A percentile compares a stretch with the other conserved stretches of the same genome.
phyloP scores from a whole-genome alignment of 2,329 filamentous ascomycete species.

The Talaromyces piceae region DNA sequence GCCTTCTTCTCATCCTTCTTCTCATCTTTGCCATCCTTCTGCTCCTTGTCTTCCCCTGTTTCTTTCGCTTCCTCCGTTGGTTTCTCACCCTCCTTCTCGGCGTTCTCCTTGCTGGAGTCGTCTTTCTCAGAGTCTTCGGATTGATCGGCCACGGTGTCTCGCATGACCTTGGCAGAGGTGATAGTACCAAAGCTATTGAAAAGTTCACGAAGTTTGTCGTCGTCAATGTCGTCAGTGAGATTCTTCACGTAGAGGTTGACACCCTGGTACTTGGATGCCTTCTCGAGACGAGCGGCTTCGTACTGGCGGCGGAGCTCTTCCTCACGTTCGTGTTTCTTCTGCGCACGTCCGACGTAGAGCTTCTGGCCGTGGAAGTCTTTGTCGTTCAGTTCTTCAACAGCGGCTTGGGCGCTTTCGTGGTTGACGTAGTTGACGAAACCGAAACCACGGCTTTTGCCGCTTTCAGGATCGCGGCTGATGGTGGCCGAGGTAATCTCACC shows the following conservation, averaged over 20 bases:
- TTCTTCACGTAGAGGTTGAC: slow-evolving; percentile 99
- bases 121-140: slow-evolving; percentile 23
- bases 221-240: slow-evolving; percentile 90
- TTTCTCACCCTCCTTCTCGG: slow-evolving; percentile 24
- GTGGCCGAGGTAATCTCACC: slow-evolving; percentile 95
- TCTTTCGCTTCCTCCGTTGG: slow-evolving; percentile 34
- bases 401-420: slow-evolving; percentile 76
- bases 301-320: slow-evolving; percentile 99
- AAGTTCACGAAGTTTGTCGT: slow-evolving; percentile 92
- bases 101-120: slow-evolving; percentile 38
- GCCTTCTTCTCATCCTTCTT: slow-evolving; percentile 49
- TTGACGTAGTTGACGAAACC: slow-evolving; percentile 94
- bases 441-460: slow-evolving; percentile 86
- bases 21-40: slow-evolving; percentile 48
- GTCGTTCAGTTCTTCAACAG: slow-evolving; percentile 86
- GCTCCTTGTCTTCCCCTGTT: slow-evolving; percentile 48
- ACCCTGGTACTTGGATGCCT: slow-evolving; percentile 98
- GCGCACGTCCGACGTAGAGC: slow-evolving; percentile 93
- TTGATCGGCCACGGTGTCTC: slow-evolving; percentile 54
- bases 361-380: slow-evolving; percentile 91
- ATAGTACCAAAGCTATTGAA: slow-evolving; percentile 90
- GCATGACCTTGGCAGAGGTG: slow-evolving; percentile 99
- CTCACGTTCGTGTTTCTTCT: slow-evolving; percentile 99
- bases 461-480: slow-evolving; percentile 75
- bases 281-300: slow-evolving; percentile 93